Conservation (phyloP, 1,284 basidiomycete species). For the Exobasidium cylindrosporum region DNA sequence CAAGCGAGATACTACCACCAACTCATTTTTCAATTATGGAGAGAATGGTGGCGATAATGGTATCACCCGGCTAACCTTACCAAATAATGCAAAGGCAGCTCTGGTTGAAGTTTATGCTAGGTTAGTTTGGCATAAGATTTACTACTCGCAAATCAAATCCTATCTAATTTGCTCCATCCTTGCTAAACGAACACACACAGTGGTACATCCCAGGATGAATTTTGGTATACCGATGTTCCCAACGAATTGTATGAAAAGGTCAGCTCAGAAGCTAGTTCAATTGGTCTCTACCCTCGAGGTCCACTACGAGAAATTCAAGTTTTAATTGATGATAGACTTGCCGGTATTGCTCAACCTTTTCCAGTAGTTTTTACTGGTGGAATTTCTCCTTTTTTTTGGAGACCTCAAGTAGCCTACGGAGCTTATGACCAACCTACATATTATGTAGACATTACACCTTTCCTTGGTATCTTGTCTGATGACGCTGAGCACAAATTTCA, state of each 20-base stretch:
- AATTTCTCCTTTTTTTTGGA: slow-evolving; percentile 70
- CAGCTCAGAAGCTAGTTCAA: slow-evolving; percentile 61
- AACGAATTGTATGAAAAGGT: slow-evolving; percentile 64
- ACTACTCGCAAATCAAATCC: too few species aligned
- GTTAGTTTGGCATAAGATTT: background rate
- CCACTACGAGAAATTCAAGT: slow-evolving; percentile 76
- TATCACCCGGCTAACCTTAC: slow-evolving; percentile 21
- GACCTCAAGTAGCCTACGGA: slow-evolving; percentile 74
- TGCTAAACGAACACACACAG: background rate
- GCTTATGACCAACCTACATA: slow-evolving; percentile 75
- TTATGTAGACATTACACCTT: slow-evolving; percentile 73
- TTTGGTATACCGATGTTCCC: slow-evolving; percentile 69
- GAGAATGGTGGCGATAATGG: slow-evolving; percentile 19
- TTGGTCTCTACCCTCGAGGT: slow-evolving; percentile 55
- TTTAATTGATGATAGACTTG: slow-evolving; percentile 70
- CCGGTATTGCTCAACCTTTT: slow-evolving; percentile 73
- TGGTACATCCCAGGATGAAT: slow-evolving; percentile 28
- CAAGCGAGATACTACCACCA: slow-evolving; percentile 16
- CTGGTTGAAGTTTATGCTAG: slow-evolving; percentile 36
- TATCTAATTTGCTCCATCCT: too few species aligned
- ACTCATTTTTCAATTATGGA: slow-evolving; percentile 26
- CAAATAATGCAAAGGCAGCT: slow-evolving; percentile 26
- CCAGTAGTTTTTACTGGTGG: slow-evolving; percentile 78
- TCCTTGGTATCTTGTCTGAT: slow-evolving; percentile 69
- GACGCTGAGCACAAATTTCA: slow-evolving; percentile 67